Conservation (phyloP, 129 eudicot genomes). For the Flaveria robusta region DNA sequence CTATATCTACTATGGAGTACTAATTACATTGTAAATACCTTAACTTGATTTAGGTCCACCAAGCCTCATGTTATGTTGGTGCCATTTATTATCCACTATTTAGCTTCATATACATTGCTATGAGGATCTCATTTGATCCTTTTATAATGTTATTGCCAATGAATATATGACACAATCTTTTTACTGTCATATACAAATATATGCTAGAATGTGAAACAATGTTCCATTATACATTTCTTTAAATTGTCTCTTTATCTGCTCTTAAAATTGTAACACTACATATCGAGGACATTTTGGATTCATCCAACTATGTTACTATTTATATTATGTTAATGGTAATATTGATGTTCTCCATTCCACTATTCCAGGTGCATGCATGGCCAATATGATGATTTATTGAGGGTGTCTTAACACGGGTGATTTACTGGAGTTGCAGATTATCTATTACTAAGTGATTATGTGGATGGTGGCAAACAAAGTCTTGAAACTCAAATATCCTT, state of each 20-base stretch:
- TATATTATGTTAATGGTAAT: background rate
- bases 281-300: background rate
- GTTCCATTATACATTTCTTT: background rate
- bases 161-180: background rate
- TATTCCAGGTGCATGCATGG: slow-evolving; percentile 82
- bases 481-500: slow-evolving; percentile 70
- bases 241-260: background rate
- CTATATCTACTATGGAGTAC: background rate
- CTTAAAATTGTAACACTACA: background rate
- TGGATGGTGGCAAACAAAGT: slow-evolving; percentile 75
- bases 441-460: slow-evolving; percentile 70
- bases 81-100: background rate
- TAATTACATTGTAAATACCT: too few species aligned
- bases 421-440: slow-evolving; percentile 64
- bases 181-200: background rate
- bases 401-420: slow-evolving; percentile 69
- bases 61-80: background rate
- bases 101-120: too few species aligned
- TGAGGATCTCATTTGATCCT: background rate
- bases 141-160: background rate
- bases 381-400: slow-evolving; percentile 65
- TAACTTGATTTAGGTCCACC: background rate
- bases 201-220: background rate
- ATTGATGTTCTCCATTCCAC: background rate
- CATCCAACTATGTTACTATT: background rate